Evolutionary conservation across 2,329 filamentous ascomycete species (phyloP).

Genomic region (Aspergillus neoniger): DNA sequence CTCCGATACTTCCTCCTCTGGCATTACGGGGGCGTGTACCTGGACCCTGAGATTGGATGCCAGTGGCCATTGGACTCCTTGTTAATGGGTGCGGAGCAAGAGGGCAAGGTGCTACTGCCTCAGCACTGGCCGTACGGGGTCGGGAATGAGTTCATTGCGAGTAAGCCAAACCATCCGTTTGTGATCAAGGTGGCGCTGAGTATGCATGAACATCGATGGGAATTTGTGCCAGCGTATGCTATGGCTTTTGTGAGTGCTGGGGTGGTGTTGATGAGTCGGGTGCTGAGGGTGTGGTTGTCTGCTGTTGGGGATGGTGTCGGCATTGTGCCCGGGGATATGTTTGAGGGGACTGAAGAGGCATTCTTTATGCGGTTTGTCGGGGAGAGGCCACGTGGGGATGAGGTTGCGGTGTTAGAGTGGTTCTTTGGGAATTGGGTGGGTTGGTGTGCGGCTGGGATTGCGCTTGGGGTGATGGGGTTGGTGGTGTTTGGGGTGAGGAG

Average conservation of each 20-base stretch:
- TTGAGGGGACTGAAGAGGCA: not conserved
- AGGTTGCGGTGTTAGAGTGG: not conserved
- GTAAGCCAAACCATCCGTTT: not conserved
- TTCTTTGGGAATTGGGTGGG: not conserved
- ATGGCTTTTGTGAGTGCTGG: not conserved
- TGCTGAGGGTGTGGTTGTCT: not conserved
- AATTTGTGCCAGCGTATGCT: not conserved
- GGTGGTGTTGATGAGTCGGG: not conserved
- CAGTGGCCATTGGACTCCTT: not conserved
- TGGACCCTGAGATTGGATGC: not conserved
- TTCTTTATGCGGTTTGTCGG: not conserved
- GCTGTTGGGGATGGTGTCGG: not conserved
- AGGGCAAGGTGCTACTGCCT: not conserved
- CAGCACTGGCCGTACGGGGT: conserved; percentile 1
- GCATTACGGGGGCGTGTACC: conserved; percentile 8
- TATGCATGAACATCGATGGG: not conserved
- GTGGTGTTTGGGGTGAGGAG: not conserved
- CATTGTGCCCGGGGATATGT: not conserved
- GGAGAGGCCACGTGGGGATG: not conserved
- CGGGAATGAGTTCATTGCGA: not conserved
- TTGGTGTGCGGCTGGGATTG: not conserved
- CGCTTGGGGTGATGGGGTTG: not conserved
- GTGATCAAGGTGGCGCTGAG: conserved; percentile 3
- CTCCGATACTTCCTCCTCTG: conserved; percentile 8
- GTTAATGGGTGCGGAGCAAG: not conserved